Evolutionary conservation across 805 yeast species (phyloP), one percentile per base, ranked within the genome.

Genomic region (Candida sonorensis): DNA sequence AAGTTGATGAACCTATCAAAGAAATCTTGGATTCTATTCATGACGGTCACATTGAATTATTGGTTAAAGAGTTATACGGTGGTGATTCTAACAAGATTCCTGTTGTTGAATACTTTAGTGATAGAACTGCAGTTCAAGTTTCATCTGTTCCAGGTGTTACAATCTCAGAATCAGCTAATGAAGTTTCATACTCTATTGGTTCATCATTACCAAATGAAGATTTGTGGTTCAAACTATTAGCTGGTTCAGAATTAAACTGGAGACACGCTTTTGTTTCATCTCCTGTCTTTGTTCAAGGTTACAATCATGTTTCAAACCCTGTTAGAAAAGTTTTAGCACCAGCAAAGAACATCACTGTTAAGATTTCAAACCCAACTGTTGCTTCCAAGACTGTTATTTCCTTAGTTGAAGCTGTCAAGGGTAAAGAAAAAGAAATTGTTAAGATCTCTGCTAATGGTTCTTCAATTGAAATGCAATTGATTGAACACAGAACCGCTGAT

Each of bases 1-100:
- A 71, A 54, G 92, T 84, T 40, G 79, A 92, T 55, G 96, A 86
- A 66, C 97, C 98, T 51, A 84, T 92, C 54, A 79, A 83, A 62
- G 83, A 81, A 27, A 87, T 92, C 48, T 64, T 92, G 64, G 97
- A 90, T 56, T 66, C 72, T 46, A 80, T 92, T 41, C 96, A 92
- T 53, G 77, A 87, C 23, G 96, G 95, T 39, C 97, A 88, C 63
- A 81, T 92, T 55, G 62, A 65, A 36, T 75, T 60, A 47, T 69
- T 83, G 54, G 54, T 87, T 48, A 62, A 67, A 40, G 90, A 84
- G 41, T 73, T 66, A 34, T 92, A 92, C 62, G 60, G 57, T 36
- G 79, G 77, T 44, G 88, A 86, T 51, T 75, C 58, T 35, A 63
- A 87, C 14, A 66, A 65, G 46, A 80, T 92, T 49, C 97, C 97